Percentiles rank a stretch among this genome's conserved stretches.
These are phyloP conservation scores for Coemansia sp. DNA, from an alignment of 192 early-diverging fungal species.

Conservation along the genomic window DNA sequence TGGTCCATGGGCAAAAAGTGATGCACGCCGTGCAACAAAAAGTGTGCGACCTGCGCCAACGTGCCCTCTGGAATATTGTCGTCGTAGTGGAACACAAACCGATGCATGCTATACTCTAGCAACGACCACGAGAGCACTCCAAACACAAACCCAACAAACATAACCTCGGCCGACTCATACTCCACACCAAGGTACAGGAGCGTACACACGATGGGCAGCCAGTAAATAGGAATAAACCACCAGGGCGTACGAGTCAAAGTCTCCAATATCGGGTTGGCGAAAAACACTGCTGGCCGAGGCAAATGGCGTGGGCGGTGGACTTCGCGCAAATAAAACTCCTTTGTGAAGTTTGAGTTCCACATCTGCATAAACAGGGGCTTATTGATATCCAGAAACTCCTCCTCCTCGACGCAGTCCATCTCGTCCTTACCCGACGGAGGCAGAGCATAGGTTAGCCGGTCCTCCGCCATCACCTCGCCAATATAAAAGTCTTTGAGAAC, in stretches of 20 bases:
- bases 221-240: conserved; percentile 86
- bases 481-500: conserved; percentile 83
- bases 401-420: conserved; percentile 53
- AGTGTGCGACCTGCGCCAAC: conserved; percentile 74
- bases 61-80: conserved; percentile 82
- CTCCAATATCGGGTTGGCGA: conserved; percentile 73
- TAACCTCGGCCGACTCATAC: conserved; percentile 34
- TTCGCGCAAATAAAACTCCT: conserved; percentile 85
- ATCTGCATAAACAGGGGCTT: conserved; percentile 85
- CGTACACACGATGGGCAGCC: conserved; percentile 70
- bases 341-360: conserved; percentile 67
- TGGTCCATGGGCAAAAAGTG: conserved; percentile 96
- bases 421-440: conserved; percentile 56
- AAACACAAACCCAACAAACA: conserved; percentile 59
- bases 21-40: conserved; percentile 92
- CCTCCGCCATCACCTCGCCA: conserved; percentile 59
- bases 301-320: conserved; percentile 88
- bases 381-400: conserved; percentile 78
- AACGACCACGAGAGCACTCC: conserved; percentile 84
- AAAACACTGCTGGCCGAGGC: conserved; percentile 76
- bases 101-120: conserved; percentile 87
- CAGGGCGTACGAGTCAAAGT: conserved; percentile 87
- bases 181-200: conserved; percentile 33
- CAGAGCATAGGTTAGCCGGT: conserved; percentile 52
- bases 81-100: conserved; percentile 94